phyloP scores from a whole-genome alignment of 495 filamentous ascomycete species.

The Aspergillus asperescens region DNA sequence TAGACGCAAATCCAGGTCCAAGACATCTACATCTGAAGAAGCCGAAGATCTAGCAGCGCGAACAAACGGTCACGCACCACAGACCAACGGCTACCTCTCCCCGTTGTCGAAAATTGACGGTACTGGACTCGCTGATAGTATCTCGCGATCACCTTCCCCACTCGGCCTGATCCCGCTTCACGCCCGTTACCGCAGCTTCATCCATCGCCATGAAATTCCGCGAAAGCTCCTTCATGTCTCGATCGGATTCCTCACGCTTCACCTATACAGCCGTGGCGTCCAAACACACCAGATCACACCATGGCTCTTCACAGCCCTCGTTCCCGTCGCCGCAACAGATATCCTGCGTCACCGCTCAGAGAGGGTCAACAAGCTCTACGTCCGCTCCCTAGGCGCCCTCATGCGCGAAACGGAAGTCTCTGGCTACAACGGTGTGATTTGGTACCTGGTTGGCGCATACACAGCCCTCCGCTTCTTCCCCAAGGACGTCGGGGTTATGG shows the following conservation, averaged over 20 bases:
- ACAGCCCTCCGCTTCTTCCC: slow-evolving; percentile 79
- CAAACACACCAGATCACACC: slow-evolving; percentile 74
- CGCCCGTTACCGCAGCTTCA: slow-evolving; percentile 45
- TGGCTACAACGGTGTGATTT: slow-evolving; percentile 94
- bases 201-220: slow-evolving; percentile 48
- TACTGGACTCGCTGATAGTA: slow-evolving; percentile 51
- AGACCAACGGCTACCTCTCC: slow-evolving; percentile 65
- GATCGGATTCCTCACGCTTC: slow-evolving; percentile 87
- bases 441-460: slow-evolving; percentile 89
- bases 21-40: slow-evolving; percentile 38
- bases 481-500: slow-evolving; percentile 90
- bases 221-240: slow-evolving; percentile 64
- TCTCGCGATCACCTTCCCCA: slow-evolving; percentile 84
- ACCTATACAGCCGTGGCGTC: slow-evolving; percentile 71
- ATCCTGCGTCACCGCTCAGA: slow-evolving; percentile 73
- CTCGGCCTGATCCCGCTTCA: slow-evolving; percentile 95
- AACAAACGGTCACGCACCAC: slow-evolving; percentile 35
- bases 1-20: slow-evolving; percentile 39
- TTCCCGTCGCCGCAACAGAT: slow-evolving; percentile 86
- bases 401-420: slow-evolving; percentile 95
- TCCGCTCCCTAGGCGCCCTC: slow-evolving; percentile 72
- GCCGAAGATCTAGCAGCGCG: slow-evolving; percentile 1
- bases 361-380: slow-evolving; percentile 81
- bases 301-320: slow-evolving; percentile 69
- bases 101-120: slow-evolving; percentile 53